These are phyloP conservation scores for Gremmenia infestans DNA, from an alignment of 2,329 filamentous ascomycete genomes.

Conservation along the genomic window DNA sequence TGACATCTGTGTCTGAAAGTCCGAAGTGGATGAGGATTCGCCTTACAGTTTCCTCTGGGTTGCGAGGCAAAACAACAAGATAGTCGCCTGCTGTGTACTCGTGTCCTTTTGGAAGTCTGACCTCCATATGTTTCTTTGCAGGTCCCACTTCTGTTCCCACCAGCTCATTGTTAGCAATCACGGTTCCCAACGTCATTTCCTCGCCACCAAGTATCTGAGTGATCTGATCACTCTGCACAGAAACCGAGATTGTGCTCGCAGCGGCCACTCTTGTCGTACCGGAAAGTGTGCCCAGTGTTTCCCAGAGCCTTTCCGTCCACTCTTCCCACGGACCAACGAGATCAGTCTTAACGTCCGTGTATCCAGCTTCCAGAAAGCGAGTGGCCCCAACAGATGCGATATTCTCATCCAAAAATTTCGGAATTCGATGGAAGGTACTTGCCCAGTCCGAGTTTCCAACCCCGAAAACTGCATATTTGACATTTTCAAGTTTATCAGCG, in stretches of 20 bases:
- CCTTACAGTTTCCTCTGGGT: not conserved
- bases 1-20: not conserved
- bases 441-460: constrained; percentile 57
- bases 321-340: constrained; percentile 63
- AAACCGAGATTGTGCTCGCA: too few species aligned
- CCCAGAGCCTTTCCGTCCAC: constrained; percentile 56
- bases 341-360: constrained; percentile 57
- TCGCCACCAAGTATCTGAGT: not conserved
- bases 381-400: constrained; percentile 47
- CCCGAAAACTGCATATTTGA: constrained; percentile 64
- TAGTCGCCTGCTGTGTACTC: constrained; percentile 71
- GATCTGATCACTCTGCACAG: not conserved
- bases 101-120: constrained; percentile 60
- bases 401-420: constrained; percentile 53
- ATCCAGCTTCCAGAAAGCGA: constrained; percentile 45
- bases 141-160: constrained; percentile 41
- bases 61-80: constrained; percentile 52
- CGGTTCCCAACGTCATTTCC: constrained; percentile 45
- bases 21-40: constrained; percentile 23
- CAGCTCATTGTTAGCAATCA: constrained; percentile 47
- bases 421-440: constrained; percentile 61
- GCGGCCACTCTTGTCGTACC: not conserved
- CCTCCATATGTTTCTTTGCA: constrained; percentile 60
- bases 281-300: constrained; percentile 55
- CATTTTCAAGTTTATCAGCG: constrained; percentile 41